These are phyloP conservation scores for Collybiopsis luxurians DNA, from an alignment of 768 basidiomycete species.

Conservation along the genomic window DNA sequence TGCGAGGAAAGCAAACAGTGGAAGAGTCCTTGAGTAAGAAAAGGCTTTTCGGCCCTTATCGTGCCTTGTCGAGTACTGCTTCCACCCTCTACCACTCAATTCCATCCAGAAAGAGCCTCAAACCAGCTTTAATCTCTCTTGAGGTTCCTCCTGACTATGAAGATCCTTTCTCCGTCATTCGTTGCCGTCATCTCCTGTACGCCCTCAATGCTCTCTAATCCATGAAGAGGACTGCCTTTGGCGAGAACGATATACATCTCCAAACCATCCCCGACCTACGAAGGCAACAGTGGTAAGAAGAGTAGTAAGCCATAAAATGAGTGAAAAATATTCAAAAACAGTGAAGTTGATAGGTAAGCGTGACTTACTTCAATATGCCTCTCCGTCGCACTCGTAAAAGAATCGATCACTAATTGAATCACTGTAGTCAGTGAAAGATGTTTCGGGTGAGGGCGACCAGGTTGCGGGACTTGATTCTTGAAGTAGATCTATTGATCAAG, in stretches of 20 bases:
- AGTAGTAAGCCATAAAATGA: no score
- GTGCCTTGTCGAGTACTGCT: no score
- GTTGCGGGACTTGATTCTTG: constrained; percentile 85
- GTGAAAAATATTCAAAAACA: no score
- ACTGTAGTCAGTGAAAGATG: constrained; percentile 83
- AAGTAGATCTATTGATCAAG: constrained; percentile 78
- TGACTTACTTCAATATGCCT: constrained; percentile 88
- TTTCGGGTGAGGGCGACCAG: constrained; percentile 69
- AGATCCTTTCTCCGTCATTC: constrained; percentile 70
- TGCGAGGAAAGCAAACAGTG: no score
- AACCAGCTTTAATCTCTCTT: constrained; percentile 65
- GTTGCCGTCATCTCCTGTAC: constrained; percentile 61
- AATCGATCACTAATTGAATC: constrained; percentile 87
- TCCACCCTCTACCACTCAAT: no score
- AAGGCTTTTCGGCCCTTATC: no score
- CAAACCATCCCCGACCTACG: constrained; percentile 90
- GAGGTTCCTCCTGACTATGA: constrained; percentile 71
- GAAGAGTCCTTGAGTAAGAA: no score
- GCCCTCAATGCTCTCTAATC: constrained; percentile 51
- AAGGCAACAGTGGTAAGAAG: not conserved
- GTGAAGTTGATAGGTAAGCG: no score
- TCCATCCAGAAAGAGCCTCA: not conserved
- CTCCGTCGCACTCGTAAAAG: constrained; percentile 96
- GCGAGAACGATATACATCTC: constrained; percentile 89
- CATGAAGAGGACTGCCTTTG: constrained; percentile 59